These are phyloP conservation scores for Ustilago nuda DNA, from an alignment of 1,284 basidiomycete species.

Conservation along the genomic window DNA sequence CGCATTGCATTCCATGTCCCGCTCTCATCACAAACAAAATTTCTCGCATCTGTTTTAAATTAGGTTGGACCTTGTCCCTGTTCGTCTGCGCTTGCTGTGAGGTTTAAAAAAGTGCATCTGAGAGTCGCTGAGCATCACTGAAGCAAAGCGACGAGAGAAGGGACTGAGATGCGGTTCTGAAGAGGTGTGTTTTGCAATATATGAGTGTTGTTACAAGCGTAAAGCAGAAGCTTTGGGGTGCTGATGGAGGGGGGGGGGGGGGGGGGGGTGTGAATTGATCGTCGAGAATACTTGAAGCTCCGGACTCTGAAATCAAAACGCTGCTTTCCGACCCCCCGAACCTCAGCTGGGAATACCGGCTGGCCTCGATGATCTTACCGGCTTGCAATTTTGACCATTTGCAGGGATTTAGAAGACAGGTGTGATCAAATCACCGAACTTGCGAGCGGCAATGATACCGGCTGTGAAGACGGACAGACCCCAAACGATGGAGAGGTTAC, in stretches of 20 bases:
- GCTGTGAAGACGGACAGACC: constrained; percentile 59
- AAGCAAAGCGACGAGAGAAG: background rate
- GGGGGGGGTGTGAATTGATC: no score
- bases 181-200: constrained; percentile 7
- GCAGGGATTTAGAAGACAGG: constrained; percentile 52
- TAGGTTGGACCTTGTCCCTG: no score
- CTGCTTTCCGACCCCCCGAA: no score
- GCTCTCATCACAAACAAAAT: background rate
- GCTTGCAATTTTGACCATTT: background rate
- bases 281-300: no score
- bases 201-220: constrained; percentile 7
- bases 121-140: background rate
- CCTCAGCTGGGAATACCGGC: no score
- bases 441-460: constrained; percentile 59
- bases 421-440: constrained; percentile 57
- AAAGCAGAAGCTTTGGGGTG: background rate
- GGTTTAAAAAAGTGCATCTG: background rate
- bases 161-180: background rate
- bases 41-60: background rate
- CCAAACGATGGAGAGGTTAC: constrained; percentile 63
- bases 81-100: background rate
- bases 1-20: background rate
- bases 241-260: no score
- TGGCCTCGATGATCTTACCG: no score
- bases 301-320: no score